These are phyloP conservation scores for Penicillium longicatenatum DNA, from an alignment of 495 filamentous ascomycete genomes.

Conservation along the genomic window DNA sequence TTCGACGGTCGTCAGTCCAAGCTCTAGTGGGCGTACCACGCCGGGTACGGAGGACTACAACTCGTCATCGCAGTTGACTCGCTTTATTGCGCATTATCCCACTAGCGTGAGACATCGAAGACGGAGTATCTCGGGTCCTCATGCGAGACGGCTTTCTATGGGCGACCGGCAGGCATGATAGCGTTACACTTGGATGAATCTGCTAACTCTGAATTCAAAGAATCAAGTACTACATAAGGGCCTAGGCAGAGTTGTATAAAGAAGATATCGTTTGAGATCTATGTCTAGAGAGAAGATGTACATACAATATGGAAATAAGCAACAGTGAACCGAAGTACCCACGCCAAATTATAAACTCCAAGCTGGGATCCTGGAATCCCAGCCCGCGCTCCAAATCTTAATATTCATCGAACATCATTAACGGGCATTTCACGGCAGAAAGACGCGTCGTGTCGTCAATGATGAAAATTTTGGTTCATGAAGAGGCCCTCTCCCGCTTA, in stretches of 20 bases:
- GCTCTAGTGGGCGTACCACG: slow-evolving; percentile 27
- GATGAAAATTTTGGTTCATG: background rate
- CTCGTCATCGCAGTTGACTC: slow-evolving; percentile 16
- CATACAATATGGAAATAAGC: background rate
- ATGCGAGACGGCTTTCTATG: slow-evolving; percentile 16
- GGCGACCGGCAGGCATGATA: slow-evolving; percentile 8
- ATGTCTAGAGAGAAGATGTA: slow-evolving; percentile 14
- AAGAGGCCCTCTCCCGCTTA: slow-evolving; percentile 36
- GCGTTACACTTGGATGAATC: background rate
- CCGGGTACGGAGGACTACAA: slow-evolving; percentile 32
- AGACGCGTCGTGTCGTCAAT: background rate
- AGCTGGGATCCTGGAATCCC: background rate
- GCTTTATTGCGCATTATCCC: slow-evolving; percentile 34
- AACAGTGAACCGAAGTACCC: background rate
- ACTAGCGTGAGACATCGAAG: slow-evolving; percentile 32
- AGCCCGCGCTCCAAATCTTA: slow-evolving; percentile 11
- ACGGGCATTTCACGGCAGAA: slow-evolving; percentile 5
- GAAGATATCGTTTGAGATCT: slow-evolving; percentile 9
- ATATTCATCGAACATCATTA: slow-evolving; percentile 16
- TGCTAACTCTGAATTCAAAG: background rate
- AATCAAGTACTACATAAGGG: background rate
- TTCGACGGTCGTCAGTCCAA: slow-evolving; percentile 20
- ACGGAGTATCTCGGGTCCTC: slow-evolving; percentile 32
- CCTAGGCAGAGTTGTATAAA: too few species aligned
- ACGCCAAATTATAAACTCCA: background rate